Evolutionary conservation across 139 green algal genomes (phyloP).

Genomic region (Chlorella sp.): DNA sequence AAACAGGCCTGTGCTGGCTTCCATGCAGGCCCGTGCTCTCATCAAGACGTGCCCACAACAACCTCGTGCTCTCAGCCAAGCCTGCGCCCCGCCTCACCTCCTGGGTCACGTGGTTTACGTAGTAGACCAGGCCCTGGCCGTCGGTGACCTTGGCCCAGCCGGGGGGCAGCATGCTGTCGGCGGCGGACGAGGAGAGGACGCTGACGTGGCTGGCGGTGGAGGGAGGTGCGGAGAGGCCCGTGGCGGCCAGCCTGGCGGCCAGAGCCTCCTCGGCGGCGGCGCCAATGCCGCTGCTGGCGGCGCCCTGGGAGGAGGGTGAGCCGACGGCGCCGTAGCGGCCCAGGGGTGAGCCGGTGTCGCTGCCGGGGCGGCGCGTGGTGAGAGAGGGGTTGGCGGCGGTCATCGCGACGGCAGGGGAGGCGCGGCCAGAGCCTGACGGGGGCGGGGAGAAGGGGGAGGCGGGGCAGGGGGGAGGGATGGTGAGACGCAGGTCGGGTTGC

Average conservation of each 20-base stretch:
- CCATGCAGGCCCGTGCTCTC: too few relatives aligned
- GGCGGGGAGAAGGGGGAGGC: neutral
- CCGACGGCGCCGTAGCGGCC: slow-evolving; percentile 45
- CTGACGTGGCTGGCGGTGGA: neutral
- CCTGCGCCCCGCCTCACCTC: slow-evolving; percentile 9
- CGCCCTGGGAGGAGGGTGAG: slow-evolving; percentile 9
- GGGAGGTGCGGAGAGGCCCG: neutral
- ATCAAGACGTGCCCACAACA: too few relatives aligned
- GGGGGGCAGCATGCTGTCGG: slow-evolving; percentile 13
- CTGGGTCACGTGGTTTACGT: slow-evolving; percentile 30
- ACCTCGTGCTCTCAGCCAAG: too few relatives aligned
- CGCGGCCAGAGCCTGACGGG: slow-evolving; percentile 21
- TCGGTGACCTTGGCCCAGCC: slow-evolving; percentile 38
- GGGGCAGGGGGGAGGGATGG: neutral
- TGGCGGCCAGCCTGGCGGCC: slow-evolving; percentile 8
- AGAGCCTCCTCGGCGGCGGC: slow-evolving; percentile 32
- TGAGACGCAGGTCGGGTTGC: neutral
- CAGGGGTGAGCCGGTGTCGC: slow-evolving; percentile 37
- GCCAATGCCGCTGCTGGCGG: slow-evolving; percentile 1
- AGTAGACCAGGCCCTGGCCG: slow-evolving; percentile 34
- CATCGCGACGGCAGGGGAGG: slow-evolving; percentile 5
- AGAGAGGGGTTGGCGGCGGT: slow-evolving; percentile 28
- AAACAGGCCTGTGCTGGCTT: too few relatives aligned
- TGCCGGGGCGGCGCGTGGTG: neutral
- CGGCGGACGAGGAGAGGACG: neutral